These are phyloP conservation scores for Penicillium hordei DNA, from an alignment of 2,329 filamentous ascomycete genomes.

Conservation along the genomic window DNA sequence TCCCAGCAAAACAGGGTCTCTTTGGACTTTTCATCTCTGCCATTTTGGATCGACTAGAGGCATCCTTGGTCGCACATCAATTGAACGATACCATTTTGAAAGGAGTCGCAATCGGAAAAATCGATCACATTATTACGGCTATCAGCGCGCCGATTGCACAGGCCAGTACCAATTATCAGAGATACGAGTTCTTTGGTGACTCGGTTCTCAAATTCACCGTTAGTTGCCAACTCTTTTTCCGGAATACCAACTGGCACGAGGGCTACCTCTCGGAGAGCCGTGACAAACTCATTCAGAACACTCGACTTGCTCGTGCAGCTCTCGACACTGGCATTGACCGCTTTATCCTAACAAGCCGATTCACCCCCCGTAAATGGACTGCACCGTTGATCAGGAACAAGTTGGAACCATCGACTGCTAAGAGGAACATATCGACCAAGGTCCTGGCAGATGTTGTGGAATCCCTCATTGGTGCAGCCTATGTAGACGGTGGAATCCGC, in stretches of 20 bases:
- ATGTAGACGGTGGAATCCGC: slow-evolving; percentile 64
- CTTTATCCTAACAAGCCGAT: slow-evolving; percentile 68
- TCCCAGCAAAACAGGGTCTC: slow-evolving; percentile 49
- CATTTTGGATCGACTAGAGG: slow-evolving; percentile 68
- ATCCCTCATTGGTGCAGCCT: slow-evolving; percentile 75
- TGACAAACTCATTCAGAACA: slow-evolving; percentile 71
- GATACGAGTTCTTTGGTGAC: slow-evolving; percentile 85
- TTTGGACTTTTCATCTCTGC: slow-evolving; percentile 67
- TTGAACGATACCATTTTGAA: slow-evolving; percentile 58
- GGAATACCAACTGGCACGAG: slow-evolving; percentile 69
- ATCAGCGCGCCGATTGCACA: slow-evolving; percentile 65
- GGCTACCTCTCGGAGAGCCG: slow-evolving; percentile 70
- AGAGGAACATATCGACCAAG: slow-evolving; percentile 66
- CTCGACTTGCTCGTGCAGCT: slow-evolving; percentile 66
- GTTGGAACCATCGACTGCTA: slow-evolving; percentile 11
- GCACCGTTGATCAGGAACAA: slow-evolving; percentile 58
- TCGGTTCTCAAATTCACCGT: slow-evolving; percentile 74
- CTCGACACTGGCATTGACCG: slow-evolving; percentile 64
- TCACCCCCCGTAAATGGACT: slow-evolving; percentile 71
- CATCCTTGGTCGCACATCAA: slow-evolving; percentile 61
- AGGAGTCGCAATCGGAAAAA: slow-evolving; percentile 54
- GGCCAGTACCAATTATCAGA: slow-evolving; percentile 70
- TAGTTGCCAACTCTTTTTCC: slow-evolving; percentile 62
- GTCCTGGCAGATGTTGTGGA: slow-evolving; percentile 85
- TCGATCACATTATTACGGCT: slow-evolving; percentile 63